Conservation (phyloP, 2,329 filamentous ascomycete species). For the Aspergillus hiratsukae region DNA sequence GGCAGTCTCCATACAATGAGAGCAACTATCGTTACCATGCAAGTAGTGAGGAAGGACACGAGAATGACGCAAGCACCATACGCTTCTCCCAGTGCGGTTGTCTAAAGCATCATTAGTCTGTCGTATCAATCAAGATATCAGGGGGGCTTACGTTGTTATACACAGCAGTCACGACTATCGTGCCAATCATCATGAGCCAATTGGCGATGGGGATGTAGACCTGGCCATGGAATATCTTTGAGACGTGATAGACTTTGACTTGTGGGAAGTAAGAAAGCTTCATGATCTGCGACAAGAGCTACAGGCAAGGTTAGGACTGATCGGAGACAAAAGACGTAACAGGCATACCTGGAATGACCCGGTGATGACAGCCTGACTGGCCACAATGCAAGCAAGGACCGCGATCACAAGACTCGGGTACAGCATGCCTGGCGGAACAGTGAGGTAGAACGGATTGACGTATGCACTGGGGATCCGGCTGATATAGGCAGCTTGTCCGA, state of each 20-base stretch:
- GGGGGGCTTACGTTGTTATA: constrained; percentile 56
- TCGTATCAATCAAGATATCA: not conserved
- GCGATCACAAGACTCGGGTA: constrained; percentile 66
- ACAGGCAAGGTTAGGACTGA: not conserved
- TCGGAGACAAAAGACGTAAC: not conserved
- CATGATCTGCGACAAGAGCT: constrained; percentile 67
- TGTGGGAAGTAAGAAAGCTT: constrained; percentile 70
- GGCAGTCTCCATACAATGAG: constrained; percentile 69
- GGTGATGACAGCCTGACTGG: constrained; percentile 75
- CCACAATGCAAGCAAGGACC: constrained; percentile 57
- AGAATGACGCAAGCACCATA: constrained; percentile 78
- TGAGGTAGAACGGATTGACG: constrained; percentile 70
- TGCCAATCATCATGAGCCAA: constrained; percentile 72
- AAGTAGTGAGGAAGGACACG: constrained; percentile 73
- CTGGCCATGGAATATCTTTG: constrained; percentile 65
- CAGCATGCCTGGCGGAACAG: constrained; percentile 62
- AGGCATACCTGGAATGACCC: constrained; percentile 60
- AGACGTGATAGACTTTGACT: constrained; percentile 68
- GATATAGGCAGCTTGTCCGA: constrained; percentile 71
- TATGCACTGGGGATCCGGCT: constrained; percentile 56
- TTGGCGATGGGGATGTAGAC: constrained; percentile 73
- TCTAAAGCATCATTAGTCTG: constrained; percentile 36
- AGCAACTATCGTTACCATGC: constrained; percentile 67
- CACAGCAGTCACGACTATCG: constrained; percentile 67
- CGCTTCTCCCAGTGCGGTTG: constrained; percentile 65